phyloP scores from a whole-genome alignment of 2,329 filamentous ascomycete species.

The Colletotrichum chlorophyti region DNA sequence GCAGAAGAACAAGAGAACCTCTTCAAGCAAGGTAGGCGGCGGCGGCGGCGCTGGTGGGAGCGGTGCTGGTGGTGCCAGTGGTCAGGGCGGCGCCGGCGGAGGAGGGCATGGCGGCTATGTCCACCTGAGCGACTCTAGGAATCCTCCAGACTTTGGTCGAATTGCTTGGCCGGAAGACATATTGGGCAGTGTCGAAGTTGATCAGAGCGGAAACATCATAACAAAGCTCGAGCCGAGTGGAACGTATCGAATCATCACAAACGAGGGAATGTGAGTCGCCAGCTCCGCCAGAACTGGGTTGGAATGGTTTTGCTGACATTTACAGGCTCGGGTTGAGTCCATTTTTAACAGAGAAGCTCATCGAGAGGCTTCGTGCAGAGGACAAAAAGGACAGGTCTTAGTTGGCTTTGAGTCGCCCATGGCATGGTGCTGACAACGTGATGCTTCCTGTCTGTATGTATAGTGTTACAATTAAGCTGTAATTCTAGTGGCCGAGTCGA shows the following conservation, averaged over 20 bases:
- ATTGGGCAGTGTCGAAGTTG: conserved; percentile 70
- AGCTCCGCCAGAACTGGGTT: neutral
- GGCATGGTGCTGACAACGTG: neutral
- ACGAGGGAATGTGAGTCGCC: conserved; percentile 69
- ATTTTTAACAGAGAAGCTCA: conserved; percentile 60
- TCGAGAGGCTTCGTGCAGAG: conserved; percentile 59
- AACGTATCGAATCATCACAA: conserved; percentile 69
- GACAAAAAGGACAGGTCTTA: conserved; percentile 44
- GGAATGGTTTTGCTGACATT: conserved; percentile 31
- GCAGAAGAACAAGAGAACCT: conserved; percentile 44
- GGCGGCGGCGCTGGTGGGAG: conserved; percentile 49
- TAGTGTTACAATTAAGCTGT: neutral
- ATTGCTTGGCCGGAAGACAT: conserved; percentile 77
- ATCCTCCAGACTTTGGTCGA: conserved; percentile 70
- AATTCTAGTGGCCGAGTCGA: neutral
- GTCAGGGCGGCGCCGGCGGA: conserved; percentile 68
- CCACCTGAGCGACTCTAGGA: conserved; percentile 69
- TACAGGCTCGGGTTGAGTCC: conserved; percentile 59
- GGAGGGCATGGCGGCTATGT: conserved; percentile 67
- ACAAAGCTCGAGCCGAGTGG: conserved; percentile 66
- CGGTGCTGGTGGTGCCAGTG: conserved; percentile 62
- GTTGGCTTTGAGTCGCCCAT: neutral
- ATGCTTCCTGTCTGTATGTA: neutral
- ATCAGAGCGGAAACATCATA: conserved; percentile 62
- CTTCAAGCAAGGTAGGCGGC: conserved; percentile 42